Evolutionary conservation across 2,329 filamentous ascomycete species (phyloP), one percentile per base, ranked within the genome.

Genomic region (Coniochaeta sp.): DNA sequence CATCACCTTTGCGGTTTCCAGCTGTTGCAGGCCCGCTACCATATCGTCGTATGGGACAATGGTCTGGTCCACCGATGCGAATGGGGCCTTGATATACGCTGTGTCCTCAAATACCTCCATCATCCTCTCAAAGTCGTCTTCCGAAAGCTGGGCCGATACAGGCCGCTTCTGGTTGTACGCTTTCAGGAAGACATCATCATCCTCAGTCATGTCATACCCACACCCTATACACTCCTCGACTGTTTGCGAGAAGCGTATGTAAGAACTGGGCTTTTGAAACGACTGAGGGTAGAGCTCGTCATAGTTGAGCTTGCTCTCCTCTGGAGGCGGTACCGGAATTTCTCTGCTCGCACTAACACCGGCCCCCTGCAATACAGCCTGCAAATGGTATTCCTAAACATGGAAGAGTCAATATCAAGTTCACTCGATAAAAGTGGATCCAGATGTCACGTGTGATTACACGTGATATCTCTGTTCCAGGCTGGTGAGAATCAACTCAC

Each of bases 171-270:
- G 80, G 77, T 98, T 99, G 78, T 95, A 89, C 66, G 85, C 81
- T 70, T 88, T 90, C 67, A 99, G 83, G 71, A 91, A 96, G 60
- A 82, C 85, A 73, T 92, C 89, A 76, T 99, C 95, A 70, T 96
- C 91, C 65, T 89, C 87, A 30, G 88, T 93, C 89, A 98, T 93
- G 77, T 96, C 92, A 86, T 99, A 99, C 68, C 88, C 85, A 72
- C 89, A 90, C 69, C 90, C 90, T 70, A 91, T 89, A 69, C 89
- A 96, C 75, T 99, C 95, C 77, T 99, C 95, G 63, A 99, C 93
- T 2, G 95, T 99, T 66, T 96, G 93, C 65, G 95, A 98, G 78
- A 96, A 98, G 65, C 93, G 91, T 72, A 99, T 96, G 76, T 98
- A 98, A 63, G 93, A 95, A 63, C 88, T 87, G 58, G 95, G 92